Evolutionary conservation across 2,329 filamentous ascomycete species (phyloP).

Genomic region (Cercospora sesami): DNA sequence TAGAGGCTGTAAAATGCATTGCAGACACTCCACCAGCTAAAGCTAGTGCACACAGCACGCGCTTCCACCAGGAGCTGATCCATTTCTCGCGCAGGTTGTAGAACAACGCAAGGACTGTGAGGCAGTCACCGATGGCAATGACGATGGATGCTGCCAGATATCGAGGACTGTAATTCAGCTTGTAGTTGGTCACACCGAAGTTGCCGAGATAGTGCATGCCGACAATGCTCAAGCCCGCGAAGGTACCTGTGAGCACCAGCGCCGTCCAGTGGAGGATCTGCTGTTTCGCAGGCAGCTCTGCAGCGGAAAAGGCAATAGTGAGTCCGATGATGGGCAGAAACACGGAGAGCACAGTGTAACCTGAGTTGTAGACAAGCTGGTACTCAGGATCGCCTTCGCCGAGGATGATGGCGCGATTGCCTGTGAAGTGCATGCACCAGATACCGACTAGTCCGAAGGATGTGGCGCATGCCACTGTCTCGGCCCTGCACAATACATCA

Average conservation of each 20-base stretch:
- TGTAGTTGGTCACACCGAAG: constrained; percentile 75
- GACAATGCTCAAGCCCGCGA: constrained; percentile 73
- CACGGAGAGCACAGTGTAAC: constrained; percentile 74
- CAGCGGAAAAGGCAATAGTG: constrained; percentile 68
- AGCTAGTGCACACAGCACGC: constrained; percentile 64
- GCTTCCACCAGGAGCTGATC: constrained; percentile 77
- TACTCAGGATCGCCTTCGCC: constrained; percentile 57
- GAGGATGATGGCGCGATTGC: constrained; percentile 75
- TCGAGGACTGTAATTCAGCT: constrained; percentile 58
- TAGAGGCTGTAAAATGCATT: constrained; percentile 85
- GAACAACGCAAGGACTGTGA: constrained; percentile 70
- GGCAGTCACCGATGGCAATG: constrained; percentile 72
- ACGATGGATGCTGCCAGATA: constrained; percentile 68
- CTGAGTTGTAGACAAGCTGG: constrained; percentile 72
- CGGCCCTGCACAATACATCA: constrained; percentile 38
- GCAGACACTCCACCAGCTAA: constrained; percentile 75
- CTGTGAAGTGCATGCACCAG: constrained; percentile 72
- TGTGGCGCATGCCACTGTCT: constrained; percentile 45
- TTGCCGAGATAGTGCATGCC: constrained; percentile 91
- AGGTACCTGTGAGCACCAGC: constrained; percentile 59
- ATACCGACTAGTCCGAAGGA: constrained; percentile 53
- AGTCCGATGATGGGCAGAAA: constrained; percentile 77
- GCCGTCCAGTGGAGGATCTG: constrained; percentile 36
- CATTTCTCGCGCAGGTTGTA: constrained; percentile 74
- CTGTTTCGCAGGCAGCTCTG: constrained; percentile 49